Evolutionary conservation across 169 alveolate genomes (phyloP), one percentile per base, ranked within the genome.

Genomic region (Theileria sp.): DNA sequence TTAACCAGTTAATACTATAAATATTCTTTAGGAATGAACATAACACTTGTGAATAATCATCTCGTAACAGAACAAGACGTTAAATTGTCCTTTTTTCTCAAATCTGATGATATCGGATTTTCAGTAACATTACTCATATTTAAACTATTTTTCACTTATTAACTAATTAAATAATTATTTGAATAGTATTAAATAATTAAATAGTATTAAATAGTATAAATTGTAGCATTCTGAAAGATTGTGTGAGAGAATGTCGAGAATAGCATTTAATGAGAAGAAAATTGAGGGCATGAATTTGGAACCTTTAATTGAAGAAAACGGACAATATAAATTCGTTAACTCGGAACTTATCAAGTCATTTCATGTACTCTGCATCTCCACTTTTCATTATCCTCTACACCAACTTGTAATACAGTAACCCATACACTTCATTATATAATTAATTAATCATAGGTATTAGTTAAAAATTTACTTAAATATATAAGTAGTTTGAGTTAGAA

Each of bases 381-480:
- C 81, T 25, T 90, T 79, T 66, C 81, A 79, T 38, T 87, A 83
- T 72, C 87, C 89, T n/a, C 54, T 90, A 30, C 75, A 81, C 34
- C 83, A 82, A 75, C 73, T 90, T 81, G 88, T 84, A 75, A 74
- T 81, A 62, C 36, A 58, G 51, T 36, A 36, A 5, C 49, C 30
- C 19, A 25, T n/a, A 30, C 21, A 72, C 23, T 17, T 25, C 1
- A n/a, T 32, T 54, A 38, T 25, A 28, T 19, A 49, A 15, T 71
- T 66, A 71, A 32, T 32, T n/a, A 32, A 32, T 32, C 36, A 32
- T 5, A 32, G 36, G 36, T 5, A 32, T 32, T 32, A 32, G 36
- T 32, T 32, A 32, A 32, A 5, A 32, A 32, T 32, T 5, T n/a
- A n/a, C n/a, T n/a, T n/a, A n/a, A n/a, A n/a, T n/a, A n/a, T n/a